Conservation (phyloP, 2,329 filamentous ascomycete genomes). For the Alternaria triticimaculans region DNA sequence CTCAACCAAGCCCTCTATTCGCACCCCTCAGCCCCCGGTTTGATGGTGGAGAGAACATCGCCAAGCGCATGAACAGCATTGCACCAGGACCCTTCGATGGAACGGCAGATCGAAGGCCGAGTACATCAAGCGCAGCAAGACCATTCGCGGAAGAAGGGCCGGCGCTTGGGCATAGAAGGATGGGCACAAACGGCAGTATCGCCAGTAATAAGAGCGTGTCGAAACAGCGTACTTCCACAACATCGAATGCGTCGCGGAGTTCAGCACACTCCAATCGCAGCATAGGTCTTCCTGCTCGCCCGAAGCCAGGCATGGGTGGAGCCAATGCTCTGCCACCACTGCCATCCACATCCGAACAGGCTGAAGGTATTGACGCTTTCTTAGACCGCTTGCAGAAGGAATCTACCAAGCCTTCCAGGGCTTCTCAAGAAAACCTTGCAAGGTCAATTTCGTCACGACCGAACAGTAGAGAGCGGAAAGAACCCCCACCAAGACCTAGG, state of each 20-base stretch:
- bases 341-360: slow-evolving; percentile 26
- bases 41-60: slow-evolving; percentile 53
- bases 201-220: slow-evolving; percentile 35
- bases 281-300: slow-evolving; percentile 30
- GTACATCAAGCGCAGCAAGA: slow-evolving; percentile 44
- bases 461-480: slow-evolving; percentile 27
- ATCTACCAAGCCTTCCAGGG: slow-evolving; percentile 24
- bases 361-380: slow-evolving; percentile 49
- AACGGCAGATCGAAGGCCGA: slow-evolving; percentile 40
- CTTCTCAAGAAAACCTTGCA: slow-evolving; percentile 23
- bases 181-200: slow-evolving; percentile 43
- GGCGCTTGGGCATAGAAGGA: slow-evolving; percentile 45
- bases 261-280: slow-evolving; percentile 41
- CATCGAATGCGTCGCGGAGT: slow-evolving; percentile 39
- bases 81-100: slow-evolving; percentile 71
- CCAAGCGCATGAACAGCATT: slow-evolving; percentile 70
- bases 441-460: slow-evolving; percentile 28
- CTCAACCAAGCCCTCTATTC: slow-evolving; percentile 48
- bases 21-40: slow-evolving; percentile 58
- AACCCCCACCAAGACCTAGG: slow-evolving; percentile 29
- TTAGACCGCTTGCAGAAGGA: slow-evolving; percentile 46
- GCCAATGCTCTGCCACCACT: slow-evolving; percentile 28
- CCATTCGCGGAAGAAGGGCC: slow-evolving; percentile 27
- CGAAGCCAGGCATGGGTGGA: slow-evolving; percentile 25
- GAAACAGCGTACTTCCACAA: slow-evolving; percentile 35